Conservation (phyloP, 495 filamentous ascomycete species). For the Podospora comata region DNA sequence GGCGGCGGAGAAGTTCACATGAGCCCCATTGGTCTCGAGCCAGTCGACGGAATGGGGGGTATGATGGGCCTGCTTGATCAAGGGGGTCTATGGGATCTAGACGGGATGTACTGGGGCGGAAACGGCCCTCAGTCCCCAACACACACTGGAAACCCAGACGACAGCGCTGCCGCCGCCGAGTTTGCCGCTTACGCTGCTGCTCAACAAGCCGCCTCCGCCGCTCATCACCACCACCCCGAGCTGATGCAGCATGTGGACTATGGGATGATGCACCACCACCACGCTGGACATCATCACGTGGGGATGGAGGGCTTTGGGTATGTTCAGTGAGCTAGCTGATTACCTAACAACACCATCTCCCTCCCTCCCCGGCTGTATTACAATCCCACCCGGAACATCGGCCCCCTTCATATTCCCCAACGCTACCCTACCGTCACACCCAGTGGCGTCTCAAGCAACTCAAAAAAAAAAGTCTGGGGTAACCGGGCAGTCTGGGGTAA, state of each 20-base stretch:
- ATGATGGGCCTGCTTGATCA: constrained; percentile 54
- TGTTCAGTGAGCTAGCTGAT: constrained; percentile 14
- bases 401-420: neutral
- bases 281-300: constrained; percentile 8
- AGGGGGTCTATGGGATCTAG: constrained; percentile 55
- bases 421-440: neutral
- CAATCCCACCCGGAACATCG: neutral
- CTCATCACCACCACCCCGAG: constrained; percentile 9
- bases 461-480: neutral
- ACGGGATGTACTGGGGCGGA: constrained; percentile 49
- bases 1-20: constrained; percentile 43
- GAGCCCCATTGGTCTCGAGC: constrained; percentile 50
- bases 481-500: neutral
- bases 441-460: neutral
- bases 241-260: constrained; percentile 18
- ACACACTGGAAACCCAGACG: neutral
- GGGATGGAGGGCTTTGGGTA: constrained; percentile 23
- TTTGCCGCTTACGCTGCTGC: constrained; percentile 27
- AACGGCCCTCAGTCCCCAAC: neutral
- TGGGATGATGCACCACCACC: constrained; percentile 18
- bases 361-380: neutral
- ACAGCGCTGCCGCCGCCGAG: constrained; percentile 12
- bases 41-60: constrained; percentile 45
- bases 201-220: neutral
- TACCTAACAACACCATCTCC: neutral